Conservation (phyloP, 371 early-diverging fungal species). For the Circinella umbellata region DNA sequence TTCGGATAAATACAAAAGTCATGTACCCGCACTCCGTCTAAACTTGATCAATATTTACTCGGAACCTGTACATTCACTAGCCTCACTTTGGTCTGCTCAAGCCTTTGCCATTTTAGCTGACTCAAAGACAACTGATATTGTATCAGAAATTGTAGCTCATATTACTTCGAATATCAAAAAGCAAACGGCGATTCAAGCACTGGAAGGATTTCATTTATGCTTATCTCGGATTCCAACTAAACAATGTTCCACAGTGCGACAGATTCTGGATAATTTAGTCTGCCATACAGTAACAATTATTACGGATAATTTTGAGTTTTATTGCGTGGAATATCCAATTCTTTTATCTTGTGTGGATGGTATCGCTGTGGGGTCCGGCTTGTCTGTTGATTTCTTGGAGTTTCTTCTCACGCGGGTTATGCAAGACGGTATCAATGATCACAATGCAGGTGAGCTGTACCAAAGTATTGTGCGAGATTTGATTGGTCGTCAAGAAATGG, state of each 20-base stretch:
- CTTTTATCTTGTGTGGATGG: conserved; percentile 54
- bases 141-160: conserved; percentile 8
- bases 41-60: conserved; percentile 35
- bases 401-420: conserved; percentile 44
- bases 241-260: conserved; percentile 21
- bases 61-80: conserved; percentile 42
- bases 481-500: conserved; percentile 49
- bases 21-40: conserved; percentile 29
- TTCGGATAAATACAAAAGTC: conserved; percentile 35
- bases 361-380: conserved; percentile 41
- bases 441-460: conserved; percentile 48
- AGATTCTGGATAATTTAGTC: conserved; percentile 38
- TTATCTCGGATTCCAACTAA: conserved; percentile 30
- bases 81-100: conserved; percentile 42
- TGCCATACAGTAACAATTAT: conserved; percentile 42
- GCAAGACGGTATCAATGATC: conserved; percentile 39
- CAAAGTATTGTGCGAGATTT: conserved; percentile 53
- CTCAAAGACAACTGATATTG: conserved; percentile 17
- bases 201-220: conserved; percentile 50
- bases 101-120: conserved; percentile 41
- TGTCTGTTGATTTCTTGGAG: conserved; percentile 53
- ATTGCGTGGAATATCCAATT: conserved; percentile 54
- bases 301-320: conserved; percentile 45
- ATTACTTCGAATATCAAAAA: conserved; percentile 37
- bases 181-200: conserved; percentile 46